phyloP scores from a whole-genome alignment of 2,329 filamentous ascomycete species.

The Myriosclerotinia scirpicola region DNA sequence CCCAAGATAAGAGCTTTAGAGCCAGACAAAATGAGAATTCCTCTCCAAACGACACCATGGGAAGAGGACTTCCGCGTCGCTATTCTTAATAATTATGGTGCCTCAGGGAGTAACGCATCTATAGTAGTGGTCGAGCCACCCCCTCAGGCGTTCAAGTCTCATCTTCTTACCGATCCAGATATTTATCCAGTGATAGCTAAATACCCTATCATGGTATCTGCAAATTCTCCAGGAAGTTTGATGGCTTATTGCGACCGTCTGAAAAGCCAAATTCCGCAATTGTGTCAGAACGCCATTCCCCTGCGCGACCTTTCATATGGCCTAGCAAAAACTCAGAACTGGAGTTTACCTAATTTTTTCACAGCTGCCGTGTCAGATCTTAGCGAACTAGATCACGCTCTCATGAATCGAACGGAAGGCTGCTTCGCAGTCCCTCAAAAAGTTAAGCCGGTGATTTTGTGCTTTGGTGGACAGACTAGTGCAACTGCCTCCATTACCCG shows the following conservation, averaged over 20 bases:
- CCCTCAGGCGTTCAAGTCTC: not conserved
- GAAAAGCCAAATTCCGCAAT: not conserved
- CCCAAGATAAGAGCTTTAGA: not conserved
- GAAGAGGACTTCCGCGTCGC: not conserved
- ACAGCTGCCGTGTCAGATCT: not conserved
- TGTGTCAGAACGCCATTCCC: not conserved
- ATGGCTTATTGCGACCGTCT: not conserved
- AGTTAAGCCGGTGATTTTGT: not conserved
- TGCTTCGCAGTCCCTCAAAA: not conserved
- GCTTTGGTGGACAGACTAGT: constrained; percentile 3
- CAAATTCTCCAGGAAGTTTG: not conserved
- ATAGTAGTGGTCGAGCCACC: constrained; percentile 1
- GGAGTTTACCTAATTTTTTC: not conserved
- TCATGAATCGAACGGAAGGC: not conserved
- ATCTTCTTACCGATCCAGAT: no score
- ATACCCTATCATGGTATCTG: not conserved
- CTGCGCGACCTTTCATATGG: not conserved
- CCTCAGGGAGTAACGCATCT: constrained; percentile 7
- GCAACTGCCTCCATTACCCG: not conserved
- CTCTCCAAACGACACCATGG: not conserved
- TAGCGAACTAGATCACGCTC: not conserved
- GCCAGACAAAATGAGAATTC: not conserved
- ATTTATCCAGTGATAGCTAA: no score
- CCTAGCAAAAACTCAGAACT: constrained; percentile 3
- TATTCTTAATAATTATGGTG: constrained; percentile 7